Conservation (phyloP, 1,284 basidiomycete species). For the Pseudozyma flocculosa region DNA sequence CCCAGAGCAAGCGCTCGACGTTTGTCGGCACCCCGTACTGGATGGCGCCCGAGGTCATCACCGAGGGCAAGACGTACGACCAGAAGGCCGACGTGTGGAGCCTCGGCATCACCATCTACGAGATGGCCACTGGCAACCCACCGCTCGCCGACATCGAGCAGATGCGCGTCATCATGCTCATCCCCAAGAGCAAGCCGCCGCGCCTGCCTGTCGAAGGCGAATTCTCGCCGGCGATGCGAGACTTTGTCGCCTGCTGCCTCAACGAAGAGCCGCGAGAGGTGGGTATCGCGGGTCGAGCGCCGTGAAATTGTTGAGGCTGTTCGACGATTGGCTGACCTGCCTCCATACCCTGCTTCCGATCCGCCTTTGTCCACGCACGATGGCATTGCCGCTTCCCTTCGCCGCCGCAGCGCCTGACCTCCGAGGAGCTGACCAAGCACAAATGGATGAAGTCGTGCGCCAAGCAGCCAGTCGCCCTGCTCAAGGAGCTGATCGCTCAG, state of each 20-base stretch:
- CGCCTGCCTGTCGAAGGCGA: constrained; percentile 65
- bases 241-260: constrained; percentile 83
- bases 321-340: too few relatives aligned
- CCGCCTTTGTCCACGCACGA: too few relatives aligned
- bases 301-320: too few relatives aligned
- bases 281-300: too few relatives aligned
- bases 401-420: constrained; percentile 70
- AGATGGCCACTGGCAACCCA: constrained; percentile 47
- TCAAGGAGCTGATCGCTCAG: constrained; percentile 81
- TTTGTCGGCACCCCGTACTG: constrained; percentile 50
- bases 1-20: constrained; percentile 62
- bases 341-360: too few relatives aligned
- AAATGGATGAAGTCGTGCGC: constrained; percentile 85
- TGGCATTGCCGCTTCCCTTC: constrained; percentile 38
- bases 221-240: constrained; percentile 78
- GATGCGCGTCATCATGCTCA: constrained; percentile 43
- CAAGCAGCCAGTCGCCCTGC: constrained; percentile 66
- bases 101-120: constrained; percentile 42
- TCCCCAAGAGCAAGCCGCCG: constrained; percentile 39
- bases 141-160: constrained; percentile 46
- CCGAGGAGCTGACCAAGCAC: constrained; percentile 85
- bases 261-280: constrained; percentile 70
- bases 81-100: constrained; percentile 42
- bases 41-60: constrained; percentile 53
- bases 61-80: constrained; percentile 58